phyloP scores from a whole-genome alignment of 331 rosid species.

The Quercus lobata region DNA sequence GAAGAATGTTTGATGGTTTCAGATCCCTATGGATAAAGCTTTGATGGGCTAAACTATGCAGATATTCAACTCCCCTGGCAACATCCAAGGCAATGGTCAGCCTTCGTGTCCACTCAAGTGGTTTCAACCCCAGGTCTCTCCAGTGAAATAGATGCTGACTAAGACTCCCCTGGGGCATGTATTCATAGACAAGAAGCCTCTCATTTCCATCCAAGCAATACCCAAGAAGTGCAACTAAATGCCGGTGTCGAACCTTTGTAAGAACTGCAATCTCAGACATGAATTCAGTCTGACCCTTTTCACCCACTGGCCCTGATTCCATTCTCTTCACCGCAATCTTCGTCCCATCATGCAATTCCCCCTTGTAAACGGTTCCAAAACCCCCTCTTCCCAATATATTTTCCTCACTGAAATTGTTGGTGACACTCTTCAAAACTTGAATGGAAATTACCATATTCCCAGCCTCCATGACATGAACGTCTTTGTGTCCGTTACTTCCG shows the following conservation, averaged over 20 bases:
- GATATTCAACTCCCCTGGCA: constrained; percentile 89
- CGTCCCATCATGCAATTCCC: constrained; percentile 86
- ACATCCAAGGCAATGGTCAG: constrained; percentile 81
- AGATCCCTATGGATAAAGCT: constrained; percentile 91
- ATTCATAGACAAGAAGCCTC: constrained; percentile 84
- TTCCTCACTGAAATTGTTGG: constrained; percentile 58
- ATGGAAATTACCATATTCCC: constrained; percentile 66
- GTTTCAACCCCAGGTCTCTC: constrained; percentile 53
- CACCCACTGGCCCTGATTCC: constrained; percentile 61
- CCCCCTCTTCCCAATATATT: constrained; percentile 82
- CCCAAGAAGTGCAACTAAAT: constrained; percentile 79
- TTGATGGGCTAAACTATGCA: constrained; percentile 73
- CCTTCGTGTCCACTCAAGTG: constrained; percentile 80
- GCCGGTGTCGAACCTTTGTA: constrained; percentile 76
- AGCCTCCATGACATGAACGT: constrained; percentile 52
- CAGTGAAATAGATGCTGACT: constrained; percentile 55
- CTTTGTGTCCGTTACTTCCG: constrained; percentile 20
- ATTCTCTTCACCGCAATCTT: constrained; percentile 93
- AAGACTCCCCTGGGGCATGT: constrained; percentile 84
- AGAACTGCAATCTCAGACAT: constrained; percentile 80
- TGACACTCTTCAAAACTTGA: constrained; percentile 62
- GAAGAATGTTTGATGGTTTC: constrained; percentile 90
- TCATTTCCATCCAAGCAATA: constrained; percentile 85
- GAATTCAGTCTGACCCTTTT: constrained; percentile 67
- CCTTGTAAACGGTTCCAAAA: constrained; percentile 83